A percentile compares a stretch with the other conserved stretches of the same genome.
These are phyloP conservation scores for Mycena polygramma DNA, from an alignment of 768 basidiomycete species.

Conservation along the genomic window DNA sequence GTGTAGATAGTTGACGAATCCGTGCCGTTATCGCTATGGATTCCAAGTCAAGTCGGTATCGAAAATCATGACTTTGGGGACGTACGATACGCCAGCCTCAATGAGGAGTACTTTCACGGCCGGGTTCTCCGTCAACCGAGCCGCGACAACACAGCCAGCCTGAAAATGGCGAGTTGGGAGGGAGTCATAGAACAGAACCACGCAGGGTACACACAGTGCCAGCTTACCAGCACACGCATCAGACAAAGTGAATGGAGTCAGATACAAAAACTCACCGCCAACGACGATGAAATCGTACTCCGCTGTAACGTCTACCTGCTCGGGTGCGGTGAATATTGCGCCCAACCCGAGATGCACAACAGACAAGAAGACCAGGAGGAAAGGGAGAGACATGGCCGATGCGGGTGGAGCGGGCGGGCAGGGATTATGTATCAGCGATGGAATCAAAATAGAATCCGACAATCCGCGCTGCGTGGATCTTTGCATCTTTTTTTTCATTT, in stretches of 20 bases:
- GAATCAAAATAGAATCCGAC: too few relatives aligned
- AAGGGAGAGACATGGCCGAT: background rate
- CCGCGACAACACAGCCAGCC: slow-evolving; percentile 14
- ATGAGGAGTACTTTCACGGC: slow-evolving; percentile 8
- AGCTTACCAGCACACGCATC: background rate
- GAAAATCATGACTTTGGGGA: background rate
- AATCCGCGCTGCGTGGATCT: too few relatives aligned
- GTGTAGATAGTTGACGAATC: too few relatives aligned
- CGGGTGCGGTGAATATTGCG: background rate
- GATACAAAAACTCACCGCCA: background rate
- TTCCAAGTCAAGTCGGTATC: background rate
- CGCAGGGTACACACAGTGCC: background rate
- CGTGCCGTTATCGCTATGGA: too few relatives aligned
- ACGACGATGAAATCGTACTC: background rate
- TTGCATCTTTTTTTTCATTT: too few relatives aligned
- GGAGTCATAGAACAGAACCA: too few relatives aligned
- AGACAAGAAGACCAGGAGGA: background rate
- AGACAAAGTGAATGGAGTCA: background rate
- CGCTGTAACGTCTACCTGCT: background rate
- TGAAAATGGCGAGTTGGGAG: too few relatives aligned
- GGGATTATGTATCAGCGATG: too few relatives aligned
- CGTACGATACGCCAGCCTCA: slow-evolving; percentile 20
- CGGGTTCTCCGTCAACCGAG: slow-evolving; percentile 12
- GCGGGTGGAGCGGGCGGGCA: background rate
- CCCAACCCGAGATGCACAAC: background rate